These are phyloP conservation scores for Achlya hypogyna DNA, from an alignment of 352 stramenopile genomes.

Conservation along the genomic window DNA sequence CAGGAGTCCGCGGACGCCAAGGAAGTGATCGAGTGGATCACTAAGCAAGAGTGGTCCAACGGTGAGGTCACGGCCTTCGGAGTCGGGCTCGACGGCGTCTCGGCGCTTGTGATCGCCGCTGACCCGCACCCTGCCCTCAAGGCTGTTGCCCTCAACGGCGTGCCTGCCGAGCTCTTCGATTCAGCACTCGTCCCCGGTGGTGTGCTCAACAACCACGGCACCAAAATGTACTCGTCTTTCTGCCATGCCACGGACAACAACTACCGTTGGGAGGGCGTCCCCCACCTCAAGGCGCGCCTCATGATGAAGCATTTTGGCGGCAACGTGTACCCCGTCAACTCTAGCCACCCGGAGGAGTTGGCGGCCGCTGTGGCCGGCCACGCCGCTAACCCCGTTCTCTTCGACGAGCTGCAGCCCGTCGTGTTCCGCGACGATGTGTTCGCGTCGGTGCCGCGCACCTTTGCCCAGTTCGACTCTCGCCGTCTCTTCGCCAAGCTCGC, in stretches of 20 bases:
- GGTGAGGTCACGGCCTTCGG: constrained; percentile 60
- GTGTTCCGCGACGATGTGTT: constrained; percentile 61
- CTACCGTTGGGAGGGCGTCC: constrained; percentile 63
- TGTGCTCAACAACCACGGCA: constrained; percentile 58
- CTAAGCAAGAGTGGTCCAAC: constrained; percentile 68
- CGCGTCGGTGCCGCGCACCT: constrained; percentile 30
- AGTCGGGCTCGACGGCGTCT: constrained; percentile 61
- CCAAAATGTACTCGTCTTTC: constrained; percentile 60
- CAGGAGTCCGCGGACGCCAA: constrained; percentile 62
- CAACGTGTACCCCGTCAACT: constrained; percentile 71
- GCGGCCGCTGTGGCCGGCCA: constrained; percentile 56
- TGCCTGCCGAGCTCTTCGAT: constrained; percentile 56
- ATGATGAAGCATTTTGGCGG: constrained; percentile 83
- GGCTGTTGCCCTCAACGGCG: constrained; percentile 60
- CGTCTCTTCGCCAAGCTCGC: constrained; percentile 52
- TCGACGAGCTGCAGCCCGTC: constrained; percentile 36
- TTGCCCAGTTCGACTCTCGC: constrained; percentile 42
- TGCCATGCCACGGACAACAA: constrained; percentile 66
- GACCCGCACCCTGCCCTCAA: constrained; percentile 58
- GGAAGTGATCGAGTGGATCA: constrained; percentile 76
- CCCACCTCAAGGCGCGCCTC: constrained; percentile 58
- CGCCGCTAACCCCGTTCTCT: constrained; percentile 46
- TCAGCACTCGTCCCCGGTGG: constrained; percentile 66
- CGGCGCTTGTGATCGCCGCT: constrained; percentile 49
- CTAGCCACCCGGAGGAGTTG: constrained; percentile 47